Conservation (phyloP, 495 filamentous ascomycete genomes). For the Podospora appendiculata region DNA sequence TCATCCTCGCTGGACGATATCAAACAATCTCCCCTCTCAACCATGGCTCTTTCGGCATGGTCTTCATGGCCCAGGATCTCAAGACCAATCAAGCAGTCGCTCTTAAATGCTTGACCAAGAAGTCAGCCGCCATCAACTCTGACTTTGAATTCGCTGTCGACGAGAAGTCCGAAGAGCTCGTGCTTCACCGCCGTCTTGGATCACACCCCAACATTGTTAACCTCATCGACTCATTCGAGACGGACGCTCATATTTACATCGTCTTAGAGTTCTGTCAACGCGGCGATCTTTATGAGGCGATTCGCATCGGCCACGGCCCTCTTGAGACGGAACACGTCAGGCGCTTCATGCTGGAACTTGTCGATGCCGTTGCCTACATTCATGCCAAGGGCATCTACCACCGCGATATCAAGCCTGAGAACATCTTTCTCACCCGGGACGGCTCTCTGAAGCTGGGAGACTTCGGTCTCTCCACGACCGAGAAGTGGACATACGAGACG, state of each 20-base stretch:
- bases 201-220: slow-evolving; percentile 91
- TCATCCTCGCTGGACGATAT: slow-evolving; percentile 78
- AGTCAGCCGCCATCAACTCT: slow-evolving; percentile 44
- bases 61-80: slow-evolving; percentile 82
- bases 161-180: slow-evolving; percentile 80
- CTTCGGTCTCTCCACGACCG: slow-evolving; percentile 84
- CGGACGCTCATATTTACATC: slow-evolving; percentile 78
- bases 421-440: slow-evolving; percentile 84
- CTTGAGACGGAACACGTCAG: slow-evolving; percentile 93
- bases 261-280: slow-evolving; percentile 95
- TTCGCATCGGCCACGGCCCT: slow-evolving; percentile 78
- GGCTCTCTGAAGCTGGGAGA: slow-evolving; percentile 95
- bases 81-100: slow-evolving; percentile 71
- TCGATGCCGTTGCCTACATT: slow-evolving; percentile 85
- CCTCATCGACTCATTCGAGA: slow-evolving; percentile 85
- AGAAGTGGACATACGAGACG: slow-evolving; percentile 79
- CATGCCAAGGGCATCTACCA: slow-evolving; percentile 89
- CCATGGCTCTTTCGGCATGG: slow-evolving; percentile 97
- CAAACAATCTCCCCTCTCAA: slow-evolving; percentile 89
- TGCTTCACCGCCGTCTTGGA: slow-evolving; percentile 69
- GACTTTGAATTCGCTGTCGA: slow-evolving; percentile 56
- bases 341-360: slow-evolving; percentile 90
- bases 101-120: slow-evolving; percentile 90
- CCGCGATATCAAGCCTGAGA: slow-evolving; percentile 98
- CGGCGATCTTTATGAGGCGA: slow-evolving; percentile 96